Evolutionary conservation across 768 basidiomycete genomes (phyloP).

Genomic region (Serendipita vermifera): DNA sequence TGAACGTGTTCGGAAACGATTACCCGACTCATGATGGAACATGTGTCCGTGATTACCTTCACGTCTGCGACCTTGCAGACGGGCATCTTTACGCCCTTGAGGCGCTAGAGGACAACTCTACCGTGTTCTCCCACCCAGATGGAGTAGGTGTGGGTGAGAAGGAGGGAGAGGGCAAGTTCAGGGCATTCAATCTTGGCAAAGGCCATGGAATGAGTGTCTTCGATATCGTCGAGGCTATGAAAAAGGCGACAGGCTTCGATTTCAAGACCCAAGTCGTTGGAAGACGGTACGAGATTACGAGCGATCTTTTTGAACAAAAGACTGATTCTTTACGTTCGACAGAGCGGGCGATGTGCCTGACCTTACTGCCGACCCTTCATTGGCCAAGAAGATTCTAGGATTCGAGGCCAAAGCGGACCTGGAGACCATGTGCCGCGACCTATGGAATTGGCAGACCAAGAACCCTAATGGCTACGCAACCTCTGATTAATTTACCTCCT

Average conservation of each 20-base stretch:
- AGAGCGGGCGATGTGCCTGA: conserved; percentile 94
- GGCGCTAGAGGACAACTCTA: conserved; percentile 51
- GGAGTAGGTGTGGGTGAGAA: conserved; percentile 23
- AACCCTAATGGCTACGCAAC: conserved; percentile 57
- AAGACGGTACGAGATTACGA: conserved; percentile 49
- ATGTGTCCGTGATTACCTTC: conserved; percentile 92
- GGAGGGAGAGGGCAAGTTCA: conserved; percentile 46
- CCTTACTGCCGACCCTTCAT: conserved; percentile 80
- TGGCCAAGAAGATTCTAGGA: conserved; percentile 86
- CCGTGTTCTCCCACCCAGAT: conserved; percentile 39
- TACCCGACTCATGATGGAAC: conserved; percentile 95
- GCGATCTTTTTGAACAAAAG: not conserved
- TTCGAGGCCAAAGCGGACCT: conserved; percentile 74
- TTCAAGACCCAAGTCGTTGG: conserved; percentile 85
- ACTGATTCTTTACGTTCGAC: conserved; percentile 10
- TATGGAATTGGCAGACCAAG: conserved; percentile 99
- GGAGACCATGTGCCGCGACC: conserved; percentile 87
- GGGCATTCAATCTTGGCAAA: conserved; percentile 94
- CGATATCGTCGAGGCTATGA: conserved; percentile 92
- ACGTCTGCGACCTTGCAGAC: conserved; percentile 86
- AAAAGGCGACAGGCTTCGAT: conserved; percentile 73
- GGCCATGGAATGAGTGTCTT: conserved; percentile 87
- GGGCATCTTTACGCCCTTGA: conserved; percentile 89
- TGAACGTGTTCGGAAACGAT: conserved; percentile 91
- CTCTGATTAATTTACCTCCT: not conserved